phyloP scores from a whole-genome alignment of 1,139 yeast species.

The Taphrina deformans region DNA sequence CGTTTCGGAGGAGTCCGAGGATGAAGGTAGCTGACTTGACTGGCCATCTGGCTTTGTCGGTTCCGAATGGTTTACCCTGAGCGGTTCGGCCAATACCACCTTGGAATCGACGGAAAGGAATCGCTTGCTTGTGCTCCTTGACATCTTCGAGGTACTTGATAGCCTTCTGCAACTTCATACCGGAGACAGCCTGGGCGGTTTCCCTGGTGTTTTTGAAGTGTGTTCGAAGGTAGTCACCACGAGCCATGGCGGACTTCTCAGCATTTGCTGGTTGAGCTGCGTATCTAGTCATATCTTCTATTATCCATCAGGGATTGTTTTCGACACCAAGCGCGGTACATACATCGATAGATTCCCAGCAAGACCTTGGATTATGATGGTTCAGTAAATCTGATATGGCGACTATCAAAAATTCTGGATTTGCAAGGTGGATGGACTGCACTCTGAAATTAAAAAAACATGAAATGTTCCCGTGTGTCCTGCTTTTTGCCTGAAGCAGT shows the following conservation, averaged over 20 bases:
- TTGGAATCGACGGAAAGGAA: conserved; percentile 98
- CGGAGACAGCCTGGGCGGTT: conserved; percentile 96
- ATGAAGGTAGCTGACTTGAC: conserved; percentile 95
- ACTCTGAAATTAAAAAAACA: conserved; percentile 3
- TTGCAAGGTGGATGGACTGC: not conserved
- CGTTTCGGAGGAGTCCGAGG: conserved; percentile 92
- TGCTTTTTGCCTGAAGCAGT: too few relatives aligned
- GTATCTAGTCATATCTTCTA: conserved; percentile 32
- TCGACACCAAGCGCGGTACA: conserved; percentile 24
- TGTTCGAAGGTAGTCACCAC: conserved; percentile 98
- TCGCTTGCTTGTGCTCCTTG: conserved; percentile 97
- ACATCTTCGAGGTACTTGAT: conserved; percentile 95
- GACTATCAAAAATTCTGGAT: not conserved
- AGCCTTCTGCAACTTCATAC: conserved; percentile 97
- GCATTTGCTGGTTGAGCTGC: conserved; percentile 64
- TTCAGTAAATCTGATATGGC: not conserved
- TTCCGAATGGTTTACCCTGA: conserved; percentile 99
- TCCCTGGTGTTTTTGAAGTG: conserved; percentile 99
- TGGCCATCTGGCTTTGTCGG: conserved; percentile 98
- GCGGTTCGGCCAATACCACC: conserved; percentile 98
- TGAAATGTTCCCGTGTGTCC: not conserved
- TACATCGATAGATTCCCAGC: conserved; percentile 22
- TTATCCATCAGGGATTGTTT: conserved; percentile 6
- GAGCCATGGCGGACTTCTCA: conserved; percentile 99
- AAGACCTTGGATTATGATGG: conserved; percentile 12